Evolutionary conservation across 768 basidiomycete species (phyloP).

Genomic region (Trametes cinnabarina): DNA sequence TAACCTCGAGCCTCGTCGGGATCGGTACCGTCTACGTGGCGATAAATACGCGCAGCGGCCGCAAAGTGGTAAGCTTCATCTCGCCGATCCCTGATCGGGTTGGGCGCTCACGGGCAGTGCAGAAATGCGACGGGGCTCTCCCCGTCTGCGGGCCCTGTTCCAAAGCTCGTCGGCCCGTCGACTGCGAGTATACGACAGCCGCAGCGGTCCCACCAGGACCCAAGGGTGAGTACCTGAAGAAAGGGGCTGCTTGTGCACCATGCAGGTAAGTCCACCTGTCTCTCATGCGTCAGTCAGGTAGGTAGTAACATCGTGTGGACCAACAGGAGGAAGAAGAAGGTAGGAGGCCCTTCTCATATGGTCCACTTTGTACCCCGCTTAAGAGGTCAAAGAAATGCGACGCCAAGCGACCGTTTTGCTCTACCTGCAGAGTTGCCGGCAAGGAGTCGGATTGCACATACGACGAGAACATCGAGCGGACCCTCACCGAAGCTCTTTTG

Average conservation of each 20-base stretch:
- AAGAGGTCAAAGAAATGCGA: conserved; percentile 24
- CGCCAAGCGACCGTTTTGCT: conserved; percentile 25
- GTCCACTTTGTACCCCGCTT: not conserved
- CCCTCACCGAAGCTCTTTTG: conserved; percentile 20
- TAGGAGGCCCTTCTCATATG: not conserved
- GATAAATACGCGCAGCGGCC: conserved; percentile 4
- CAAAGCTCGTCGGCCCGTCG: conserved; percentile 23
- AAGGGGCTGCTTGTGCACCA: conserved; percentile 26
- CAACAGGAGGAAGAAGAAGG: conserved; percentile 29
- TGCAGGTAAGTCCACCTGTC: conserved; percentile 19
- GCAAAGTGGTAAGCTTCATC: conserved; percentile 21
- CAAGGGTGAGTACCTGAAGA: conserved; percentile 25
- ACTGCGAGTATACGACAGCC: conserved; percentile 19
- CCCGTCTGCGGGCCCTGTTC: conserved; percentile 27
- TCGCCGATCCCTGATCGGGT: not conserved
- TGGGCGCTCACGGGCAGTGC: conserved; percentile 3
- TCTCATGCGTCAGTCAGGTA: not conserved
- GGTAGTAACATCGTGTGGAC: not conserved
- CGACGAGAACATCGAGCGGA: conserved; percentile 24
- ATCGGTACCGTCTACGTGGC: not conserved
- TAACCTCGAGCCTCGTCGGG: not conserved
- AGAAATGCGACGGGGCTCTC: conserved; percentile 26
- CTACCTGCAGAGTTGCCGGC: conserved; percentile 26
- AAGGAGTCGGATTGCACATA: conserved; percentile 26
- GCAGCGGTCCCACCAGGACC: conserved; percentile 11